These are phyloP conservation scores for Tetrapisispora taiwanensis DNA, from an alignment of 805 yeast species.

Conservation along the genomic window DNA sequence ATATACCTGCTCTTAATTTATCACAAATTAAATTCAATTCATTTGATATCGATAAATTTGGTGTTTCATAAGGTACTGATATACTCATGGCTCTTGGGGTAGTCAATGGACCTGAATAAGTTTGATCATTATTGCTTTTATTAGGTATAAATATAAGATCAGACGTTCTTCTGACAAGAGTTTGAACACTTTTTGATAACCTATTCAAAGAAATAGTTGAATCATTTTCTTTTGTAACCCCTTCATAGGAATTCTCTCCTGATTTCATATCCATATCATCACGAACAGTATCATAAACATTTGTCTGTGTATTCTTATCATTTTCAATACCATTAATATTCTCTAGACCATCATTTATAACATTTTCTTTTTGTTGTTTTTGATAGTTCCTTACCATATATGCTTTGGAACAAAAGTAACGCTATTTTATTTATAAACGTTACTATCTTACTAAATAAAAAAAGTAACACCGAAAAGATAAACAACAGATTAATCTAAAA, in stretches of 20 bases:
- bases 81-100: slow-evolving; percentile 16
- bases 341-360: background rate
- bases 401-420: background rate
- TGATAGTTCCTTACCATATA: background rate
- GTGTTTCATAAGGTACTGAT: slow-evolving; percentile 6
- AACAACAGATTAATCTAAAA: too few relatives aligned
- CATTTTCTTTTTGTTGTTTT: background rate
- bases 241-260: background rate
- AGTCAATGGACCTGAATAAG: slow-evolving; percentile 20
- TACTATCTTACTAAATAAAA: too few relatives aligned
- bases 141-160: slow-evolving; percentile 2
- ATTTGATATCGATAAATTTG: slow-evolving; percentile 5
- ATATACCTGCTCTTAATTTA: slow-evolving; percentile 15
- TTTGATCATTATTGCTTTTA: background rate
- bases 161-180: slow-evolving; percentile 11
- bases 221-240: background rate
- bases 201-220: background rate
- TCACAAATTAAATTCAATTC: slow-evolving; percentile 7
- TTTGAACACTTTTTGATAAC: slow-evolving; percentile 6
- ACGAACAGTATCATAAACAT: too few relatives aligned
- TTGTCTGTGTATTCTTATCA: background rate
- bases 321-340: too few relatives aligned
- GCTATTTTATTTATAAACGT: too few relatives aligned
- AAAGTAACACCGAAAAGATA: too few relatives aligned
- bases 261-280: too few relatives aligned